These are phyloP conservation scores for Cicer chorassanicum DNA, from an alignment of 306 rosid genomes.

Conservation along the genomic window DNA sequence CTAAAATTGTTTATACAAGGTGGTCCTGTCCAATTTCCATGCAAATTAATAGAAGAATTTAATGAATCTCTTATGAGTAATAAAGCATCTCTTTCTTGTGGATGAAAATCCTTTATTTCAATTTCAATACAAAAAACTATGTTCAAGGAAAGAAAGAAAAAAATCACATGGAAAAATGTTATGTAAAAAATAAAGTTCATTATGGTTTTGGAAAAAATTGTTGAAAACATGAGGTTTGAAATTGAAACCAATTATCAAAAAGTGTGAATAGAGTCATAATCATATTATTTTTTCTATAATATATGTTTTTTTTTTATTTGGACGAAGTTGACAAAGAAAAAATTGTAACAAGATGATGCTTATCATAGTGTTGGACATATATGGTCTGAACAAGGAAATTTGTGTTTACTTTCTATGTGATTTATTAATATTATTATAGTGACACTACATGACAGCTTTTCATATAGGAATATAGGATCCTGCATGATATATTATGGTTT, in stretches of 20 bases:
- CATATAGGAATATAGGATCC: constrained; percentile 4
- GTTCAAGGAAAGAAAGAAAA: constrained; percentile 38
- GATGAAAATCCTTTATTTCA: constrained; percentile 42
- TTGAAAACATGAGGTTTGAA: constrained; percentile 38
- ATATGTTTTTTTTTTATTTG: constrained; percentile 2
- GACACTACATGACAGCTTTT: constrained; percentile 49
- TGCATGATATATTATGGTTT: not conserved
- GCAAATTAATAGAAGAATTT: constrained; percentile 57
- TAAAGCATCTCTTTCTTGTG: constrained; percentile 69
- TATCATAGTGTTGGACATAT: constrained; percentile 31
- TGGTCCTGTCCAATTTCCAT: constrained; percentile 75
- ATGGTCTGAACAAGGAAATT: constrained; percentile 45
- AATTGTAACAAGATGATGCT: constrained; percentile 34
- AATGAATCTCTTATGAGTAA: constrained; percentile 60
- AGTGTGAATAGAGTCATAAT: constrained; percentile 31
- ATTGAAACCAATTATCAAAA: constrained; percentile 31
- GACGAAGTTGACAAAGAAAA: constrained; percentile 59
- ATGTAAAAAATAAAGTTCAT: constrained; percentile 43
- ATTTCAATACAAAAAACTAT: constrained; percentile 32
- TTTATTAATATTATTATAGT: constrained; percentile 35
- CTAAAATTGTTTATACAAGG: constrained; percentile 60
- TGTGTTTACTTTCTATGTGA: constrained; percentile 35
- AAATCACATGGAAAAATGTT: constrained; percentile 19
- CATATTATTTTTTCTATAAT: constrained; percentile 6
- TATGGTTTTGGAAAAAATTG: constrained; percentile 31